Percentiles rank a stretch among this genome's conserved stretches.
Evolutionary conservation across 2,329 filamentous ascomycete species (phyloP).

Genomic region (Claviceps quebecensis): DNA sequence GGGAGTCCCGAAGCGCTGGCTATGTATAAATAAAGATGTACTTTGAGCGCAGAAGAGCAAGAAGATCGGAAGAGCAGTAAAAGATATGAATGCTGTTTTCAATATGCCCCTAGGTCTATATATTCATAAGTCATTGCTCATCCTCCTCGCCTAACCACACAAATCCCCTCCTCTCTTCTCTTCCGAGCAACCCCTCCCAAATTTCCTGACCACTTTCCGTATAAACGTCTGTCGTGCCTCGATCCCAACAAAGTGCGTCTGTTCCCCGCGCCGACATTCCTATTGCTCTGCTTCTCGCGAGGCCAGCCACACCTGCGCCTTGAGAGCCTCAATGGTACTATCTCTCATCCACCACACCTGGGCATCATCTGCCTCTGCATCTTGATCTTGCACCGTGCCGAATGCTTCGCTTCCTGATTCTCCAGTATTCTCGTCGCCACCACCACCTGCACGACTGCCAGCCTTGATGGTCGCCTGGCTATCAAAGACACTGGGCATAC

Average conservation of each 20-base stretch:
- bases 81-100: not conserved
- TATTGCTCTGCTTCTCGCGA: slow-evolving; percentile 22
- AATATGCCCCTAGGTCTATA: not conserved
- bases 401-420: slow-evolving; percentile 10
- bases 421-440: slow-evolving; percentile 7
- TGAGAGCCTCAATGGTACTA: slow-evolving; percentile 39
- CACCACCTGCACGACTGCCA: slow-evolving; percentile 3
- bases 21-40: not conserved
- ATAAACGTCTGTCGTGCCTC: not conserved
- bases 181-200: not conserved
- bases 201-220: not conserved
- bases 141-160: too few relatives aligned
- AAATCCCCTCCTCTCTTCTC: not conserved
- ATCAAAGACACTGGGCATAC: slow-evolving; percentile 13
- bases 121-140: not conserved
- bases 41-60: not conserved
- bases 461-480: slow-evolving; percentile 22
- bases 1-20: not conserved
- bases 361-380: slow-evolving; percentile 13
- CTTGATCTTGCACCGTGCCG: slow-evolving; percentile 7
- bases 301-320: slow-evolving; percentile 40
- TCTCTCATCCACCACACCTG: slow-evolving; percentile 41
- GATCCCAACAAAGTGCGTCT: not conserved
- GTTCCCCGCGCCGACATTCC: not conserved
- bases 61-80: not conserved